Conservation (phyloP, 768 basidiomycete species). For the Naematelia aurantialba region DNA sequence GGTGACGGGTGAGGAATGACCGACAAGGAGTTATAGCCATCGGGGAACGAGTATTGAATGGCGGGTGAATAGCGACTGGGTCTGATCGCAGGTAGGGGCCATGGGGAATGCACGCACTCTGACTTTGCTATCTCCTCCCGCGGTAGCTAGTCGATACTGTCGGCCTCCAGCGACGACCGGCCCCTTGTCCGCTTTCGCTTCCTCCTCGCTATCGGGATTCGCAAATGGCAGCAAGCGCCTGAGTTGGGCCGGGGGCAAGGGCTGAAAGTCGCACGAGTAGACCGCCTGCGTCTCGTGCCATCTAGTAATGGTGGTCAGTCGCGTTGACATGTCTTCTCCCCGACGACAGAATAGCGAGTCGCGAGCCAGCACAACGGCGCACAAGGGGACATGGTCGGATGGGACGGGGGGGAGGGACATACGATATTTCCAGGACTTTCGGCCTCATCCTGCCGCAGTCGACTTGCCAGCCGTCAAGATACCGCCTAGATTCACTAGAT, state of each 20-base stretch:
- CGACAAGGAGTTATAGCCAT: no score
- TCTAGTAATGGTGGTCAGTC: constrained; percentile 17
- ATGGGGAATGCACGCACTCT: constrained; percentile 60
- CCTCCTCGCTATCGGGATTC: constrained; percentile 23
- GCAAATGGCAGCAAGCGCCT: constrained; percentile 46
- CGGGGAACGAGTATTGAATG: no score
- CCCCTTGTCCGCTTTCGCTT: constrained; percentile 21
- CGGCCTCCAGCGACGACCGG: constrained; percentile 48
- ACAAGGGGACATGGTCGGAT: not conserved
- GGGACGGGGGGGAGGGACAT: constrained; percentile 14
- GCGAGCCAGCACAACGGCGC: no score
- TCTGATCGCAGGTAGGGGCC: not conserved
- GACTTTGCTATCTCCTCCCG: constrained; percentile 94
- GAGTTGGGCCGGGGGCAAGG: constrained; percentile 58
- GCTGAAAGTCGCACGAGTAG: constrained; percentile 94
- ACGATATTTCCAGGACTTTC: constrained; percentile 49
- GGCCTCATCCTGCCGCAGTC: constrained; percentile 37
- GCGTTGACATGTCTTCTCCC: not conserved
- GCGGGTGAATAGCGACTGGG: no score
- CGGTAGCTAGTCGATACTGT: constrained; percentile 86
- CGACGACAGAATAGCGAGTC: no score
- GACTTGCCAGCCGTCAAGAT: no score
- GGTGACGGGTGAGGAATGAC: no score
- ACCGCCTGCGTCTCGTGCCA: constrained; percentile 55
- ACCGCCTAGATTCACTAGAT: no score